Base-by-base conservation (phyloP, 495 filamentous ascomycete genomes). In the Diplogelasinospora grovesii region DNA sequence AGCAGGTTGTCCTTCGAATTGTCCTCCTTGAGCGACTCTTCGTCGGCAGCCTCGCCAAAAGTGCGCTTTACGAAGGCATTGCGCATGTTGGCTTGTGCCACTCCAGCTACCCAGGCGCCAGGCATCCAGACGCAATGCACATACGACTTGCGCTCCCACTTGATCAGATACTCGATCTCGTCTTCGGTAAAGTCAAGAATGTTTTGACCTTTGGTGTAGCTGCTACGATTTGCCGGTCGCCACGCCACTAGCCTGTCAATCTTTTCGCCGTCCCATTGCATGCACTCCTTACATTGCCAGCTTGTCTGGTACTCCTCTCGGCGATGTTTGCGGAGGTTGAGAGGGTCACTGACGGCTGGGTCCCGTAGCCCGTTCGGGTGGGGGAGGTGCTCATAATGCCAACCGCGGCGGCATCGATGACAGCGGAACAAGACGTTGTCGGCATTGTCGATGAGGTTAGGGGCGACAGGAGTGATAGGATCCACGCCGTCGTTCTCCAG, bases 81-180 rank as follows among this genome's bases (percentile, higher is more conserved):
- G 5, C 86, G 75, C 82, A 85, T 93, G 1, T 52, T 18, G 4
- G 58, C 36, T 13, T 65, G 61, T 29, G 74, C 73, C n/a, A 81
- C 64, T n/a, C 89, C 89, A 72, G 76, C 88, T 10, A 89, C 73
- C 93, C 93, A 99, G 18, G 79, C 72, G 6, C 92, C 93, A 13
- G 85, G 79, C 73, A 86, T 78, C 93, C 93, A 99, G 3, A 60
- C 66, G 16, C 79, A 82, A 38, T 82, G 82, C 48, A 78, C 82
- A 46, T 95, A 90, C 0, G 89, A 94, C 36, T 77, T 72, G 0
- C 67, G 54, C 24, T 83, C 76, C 82, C 88, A 97, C 59, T 92
- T 96, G 50, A 97, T 66, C 1, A 99, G 73, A 49, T 97, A 97
- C 50, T 95, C 87, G 29, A 89, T 83, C 4, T 85, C 67, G 26